Base-by-base conservation (phyloP, 1,284 basidiomycete species). In the Vanrija sp. region DNA sequence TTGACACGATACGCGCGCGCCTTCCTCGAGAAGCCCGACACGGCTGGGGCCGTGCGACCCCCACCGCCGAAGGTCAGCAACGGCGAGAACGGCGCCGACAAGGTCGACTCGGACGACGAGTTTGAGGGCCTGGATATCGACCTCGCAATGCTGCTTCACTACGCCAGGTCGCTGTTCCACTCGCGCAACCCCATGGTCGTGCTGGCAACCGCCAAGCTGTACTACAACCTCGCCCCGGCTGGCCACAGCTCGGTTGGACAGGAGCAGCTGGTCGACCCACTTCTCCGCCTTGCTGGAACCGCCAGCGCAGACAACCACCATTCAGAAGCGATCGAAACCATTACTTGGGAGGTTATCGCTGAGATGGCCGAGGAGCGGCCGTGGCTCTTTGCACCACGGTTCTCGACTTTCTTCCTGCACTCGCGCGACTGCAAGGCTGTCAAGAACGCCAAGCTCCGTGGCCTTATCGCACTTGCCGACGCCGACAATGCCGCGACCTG, bases 121-220 rank as follows among this genome's bases (percentile, higher is more conserved):
- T 71, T 82, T 50, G 83, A 85, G 43, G 92, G 95, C 65, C 72
- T 80, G 25, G 91, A 95, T 71, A 58, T 65, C 9, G 80, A 80
- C 58, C 74, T 95, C 26, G 83, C 86, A 51, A 79, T 95, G 46
- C 80, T 95, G 5, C 74, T 96, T n/a, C 80, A 82, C 25, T 86
- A 83, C 38, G 80, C 85, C 0, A 84, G 87, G 60, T 86, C 89
- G 5, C 79, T 95, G 7, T 85, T 95, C 61, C 85, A 88, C 66
- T 91, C 88, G 46, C 80, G 85, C 49, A 96, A 95, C 71, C 84
- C 92, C 14, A 88, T 91, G 8, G 92, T 92, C 42, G 85, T 91
- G 0, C 76, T 93, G 40, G 86, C 86, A 10, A 86, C 83, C 0
- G 80, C 84, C 2, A 85, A 85, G 10, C 79, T 86, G 6, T 85